These are phyloP conservation scores for Fusarium zealandicum DNA, from an alignment of 2,329 filamentous ascomycete species.

Conservation along the genomic window DNA sequence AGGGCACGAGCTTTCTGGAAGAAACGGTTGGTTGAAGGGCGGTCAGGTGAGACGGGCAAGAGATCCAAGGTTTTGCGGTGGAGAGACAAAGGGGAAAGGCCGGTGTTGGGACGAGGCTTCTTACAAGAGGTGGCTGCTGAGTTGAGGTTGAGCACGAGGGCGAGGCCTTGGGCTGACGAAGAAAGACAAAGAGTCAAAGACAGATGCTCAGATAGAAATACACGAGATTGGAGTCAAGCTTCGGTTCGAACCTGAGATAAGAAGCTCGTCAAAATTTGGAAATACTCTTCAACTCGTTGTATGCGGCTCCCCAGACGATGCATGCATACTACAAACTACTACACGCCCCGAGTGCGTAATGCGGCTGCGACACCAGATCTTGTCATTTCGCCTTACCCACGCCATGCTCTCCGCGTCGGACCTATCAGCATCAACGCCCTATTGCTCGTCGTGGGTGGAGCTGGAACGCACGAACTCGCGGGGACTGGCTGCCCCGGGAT, in stretches of 20 bases:
- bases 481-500: constrained; percentile 15
- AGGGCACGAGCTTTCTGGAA: constrained; percentile 19
- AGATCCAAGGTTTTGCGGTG: constrained; percentile 27
- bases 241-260: no score
- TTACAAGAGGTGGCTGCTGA: no score
- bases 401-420: constrained; percentile 8
- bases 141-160: background rate
- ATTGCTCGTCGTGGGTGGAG: constrained; percentile 33
- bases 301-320: constrained; percentile 16
- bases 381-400: constrained; percentile 31
- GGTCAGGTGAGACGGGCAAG: constrained; percentile 31
- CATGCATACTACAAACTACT: no score
- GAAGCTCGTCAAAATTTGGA: background rate
- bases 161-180: background rate
- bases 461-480: constrained; percentile 22
- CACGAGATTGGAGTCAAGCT: no score
- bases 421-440: constrained; percentile 36
- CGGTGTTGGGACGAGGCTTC: no score
- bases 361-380: constrained; percentile 18
- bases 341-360: background rate
- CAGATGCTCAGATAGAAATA: no score
- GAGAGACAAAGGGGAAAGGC: constrained; percentile 13
- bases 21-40: constrained; percentile 28
- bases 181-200: background rate
- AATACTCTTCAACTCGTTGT: constrained; percentile 4